Percentiles rank a stretch among this genome's conserved stretches.
These are phyloP conservation scores for Mimosa bimucronata DNA, from an alignment of 306 rosid species.

Conservation along the genomic window DNA sequence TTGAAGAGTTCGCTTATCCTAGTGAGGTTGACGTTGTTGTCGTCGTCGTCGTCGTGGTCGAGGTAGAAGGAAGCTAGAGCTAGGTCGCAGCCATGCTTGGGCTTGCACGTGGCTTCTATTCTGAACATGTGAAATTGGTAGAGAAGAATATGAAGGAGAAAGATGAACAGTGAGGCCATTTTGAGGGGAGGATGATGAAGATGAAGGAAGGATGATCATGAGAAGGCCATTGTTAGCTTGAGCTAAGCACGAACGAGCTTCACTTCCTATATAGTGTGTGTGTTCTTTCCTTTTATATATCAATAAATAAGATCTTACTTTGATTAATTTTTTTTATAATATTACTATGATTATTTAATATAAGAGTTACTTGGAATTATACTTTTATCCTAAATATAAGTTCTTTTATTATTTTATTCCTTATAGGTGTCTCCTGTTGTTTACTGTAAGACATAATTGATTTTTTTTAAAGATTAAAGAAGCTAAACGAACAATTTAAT, in stretches of 20 bases:
- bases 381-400: no score
- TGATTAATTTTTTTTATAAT: no score
- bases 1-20: conserved; percentile 53
- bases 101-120: conserved; percentile 48
- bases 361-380: no score
- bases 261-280: background rate
- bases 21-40: conserved; percentile 46
- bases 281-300: no score
- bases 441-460: no score
- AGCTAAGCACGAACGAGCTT: background rate
- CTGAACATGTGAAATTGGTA: conserved; percentile 24
- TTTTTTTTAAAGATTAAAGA: no score
- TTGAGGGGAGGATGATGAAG: conserved; percentile 13
- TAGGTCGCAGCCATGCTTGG: conserved; percentile 46
- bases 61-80: conserved; percentile 67
- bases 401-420: no score
- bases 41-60: no score
- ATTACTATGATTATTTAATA: no score
- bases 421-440: no score
- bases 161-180: conserved; percentile 34
- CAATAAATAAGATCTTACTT: no score
- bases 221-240: background rate
- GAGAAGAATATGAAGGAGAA: background rate
- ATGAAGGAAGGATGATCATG: background rate
- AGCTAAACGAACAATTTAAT: no score